These are phyloP conservation scores for Bertia moriformis DNA, from an alignment of 2,329 filamentous ascomycete genomes.

Conservation along the genomic window DNA sequence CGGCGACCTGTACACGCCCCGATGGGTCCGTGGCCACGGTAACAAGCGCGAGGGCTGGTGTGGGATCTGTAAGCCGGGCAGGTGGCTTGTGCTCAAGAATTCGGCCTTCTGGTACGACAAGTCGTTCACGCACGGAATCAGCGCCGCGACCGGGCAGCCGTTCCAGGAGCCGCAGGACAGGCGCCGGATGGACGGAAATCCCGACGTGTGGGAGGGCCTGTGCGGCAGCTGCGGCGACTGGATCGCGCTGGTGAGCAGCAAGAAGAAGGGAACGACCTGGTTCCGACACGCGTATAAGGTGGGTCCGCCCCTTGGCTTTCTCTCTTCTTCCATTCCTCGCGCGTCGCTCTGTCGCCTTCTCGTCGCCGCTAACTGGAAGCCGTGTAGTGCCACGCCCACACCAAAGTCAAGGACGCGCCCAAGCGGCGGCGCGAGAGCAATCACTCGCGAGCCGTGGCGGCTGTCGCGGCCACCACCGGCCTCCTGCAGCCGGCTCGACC, in stretches of 20 bases:
- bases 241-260: slow-evolving; percentile 69
- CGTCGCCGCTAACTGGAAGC: background rate
- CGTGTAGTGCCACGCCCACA: slow-evolving; percentile 56
- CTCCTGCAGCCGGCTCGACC: background rate
- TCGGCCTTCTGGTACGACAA: slow-evolving; percentile 91
- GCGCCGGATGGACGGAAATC: slow-evolving; percentile 63
- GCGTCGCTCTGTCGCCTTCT: background rate
- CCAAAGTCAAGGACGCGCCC: slow-evolving; percentile 56
- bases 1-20: slow-evolving; percentile 70
- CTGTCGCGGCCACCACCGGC: slow-evolving; percentile 7
- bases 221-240: slow-evolving; percentile 69
- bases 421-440: slow-evolving; percentile 53
- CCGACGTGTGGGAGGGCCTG: slow-evolving; percentile 68
- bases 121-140: slow-evolving; percentile 77
- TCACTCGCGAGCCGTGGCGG: slow-evolving; percentile 26
- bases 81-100: slow-evolving; percentile 80
- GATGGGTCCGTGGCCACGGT: slow-evolving; percentile 72
- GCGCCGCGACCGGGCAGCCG: slow-evolving; percentile 62
- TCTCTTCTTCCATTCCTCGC: slow-evolving; percentile 4
- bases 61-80: slow-evolving; percentile 70
- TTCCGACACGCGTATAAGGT: slow-evolving; percentile 83
- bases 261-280: slow-evolving; percentile 88
- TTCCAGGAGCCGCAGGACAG: slow-evolving; percentile 68
- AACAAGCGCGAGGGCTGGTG: slow-evolving; percentile 86
- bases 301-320: slow-evolving; percentile 12